A percentile compares a stretch with the other conserved stretches of the same genome.
Evolutionary conservation across 306 rosid species (phyloP).

Genomic region (Dalbergia oliveri): DNA sequence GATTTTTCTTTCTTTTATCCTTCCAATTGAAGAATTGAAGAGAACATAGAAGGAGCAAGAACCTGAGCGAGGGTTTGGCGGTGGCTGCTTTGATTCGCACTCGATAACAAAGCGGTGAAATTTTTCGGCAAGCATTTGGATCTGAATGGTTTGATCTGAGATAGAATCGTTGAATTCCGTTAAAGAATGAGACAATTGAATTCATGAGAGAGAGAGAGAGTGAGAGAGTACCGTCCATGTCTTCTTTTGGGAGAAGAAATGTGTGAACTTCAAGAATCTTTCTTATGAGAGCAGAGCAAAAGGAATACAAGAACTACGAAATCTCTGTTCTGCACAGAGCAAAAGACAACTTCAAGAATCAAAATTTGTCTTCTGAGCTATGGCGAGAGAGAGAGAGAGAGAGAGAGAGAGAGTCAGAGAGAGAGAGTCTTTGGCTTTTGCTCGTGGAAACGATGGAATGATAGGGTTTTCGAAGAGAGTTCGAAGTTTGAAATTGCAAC

Average conservation of each 20-base stretch:
- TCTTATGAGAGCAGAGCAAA: neutral
- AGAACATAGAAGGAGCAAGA: neutral
- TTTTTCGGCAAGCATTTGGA: slow-evolving; percentile 52
- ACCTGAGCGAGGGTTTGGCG: slow-evolving; percentile 59
- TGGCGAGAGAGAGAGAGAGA: neutral
- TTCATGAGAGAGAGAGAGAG: neutral
- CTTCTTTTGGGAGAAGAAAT: slow-evolving; percentile 35
- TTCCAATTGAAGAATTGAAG: neutral
- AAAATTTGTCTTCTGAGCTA: neutral
- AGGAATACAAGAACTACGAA: neutral
- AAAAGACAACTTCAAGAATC: too few relatives aligned
- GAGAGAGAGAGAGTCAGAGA: slow-evolving; percentile 1
- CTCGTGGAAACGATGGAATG: slow-evolving; percentile 30
- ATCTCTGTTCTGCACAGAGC: neutral
- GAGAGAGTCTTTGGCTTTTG: neutral
- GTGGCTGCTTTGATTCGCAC: slow-evolving; percentile 50
- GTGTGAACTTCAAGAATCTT: slow-evolving; percentile 6
- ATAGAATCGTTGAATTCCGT: slow-evolving; percentile 21
- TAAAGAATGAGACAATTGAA: slow-evolving; percentile 6
- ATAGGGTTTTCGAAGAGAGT: slow-evolving; percentile 43
- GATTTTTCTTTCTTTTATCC: neutral
- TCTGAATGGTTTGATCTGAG: slow-evolving; percentile 56
- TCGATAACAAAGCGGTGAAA: slow-evolving; percentile 43
- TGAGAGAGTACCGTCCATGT: slow-evolving; percentile 64
- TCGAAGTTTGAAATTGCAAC: slow-evolving; percentile 53